Evolutionary conservation across 345 rosid genomes (phyloP).

Genomic region (Eucalyptus urophylla): DNA sequence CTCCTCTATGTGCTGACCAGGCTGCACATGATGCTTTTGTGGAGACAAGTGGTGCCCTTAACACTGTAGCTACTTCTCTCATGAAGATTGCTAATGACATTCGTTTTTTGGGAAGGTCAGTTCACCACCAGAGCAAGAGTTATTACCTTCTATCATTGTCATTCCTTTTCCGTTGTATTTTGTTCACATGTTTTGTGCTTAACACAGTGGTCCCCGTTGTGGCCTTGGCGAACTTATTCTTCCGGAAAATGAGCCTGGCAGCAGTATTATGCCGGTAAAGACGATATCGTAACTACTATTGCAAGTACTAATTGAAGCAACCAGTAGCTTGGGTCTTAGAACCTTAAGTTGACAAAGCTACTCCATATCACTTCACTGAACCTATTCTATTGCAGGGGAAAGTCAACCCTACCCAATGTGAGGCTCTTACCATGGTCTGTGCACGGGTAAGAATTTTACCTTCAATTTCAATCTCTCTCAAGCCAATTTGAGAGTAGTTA

Average conservation of each 20-base stretch:
- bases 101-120: conserved; percentile 77
- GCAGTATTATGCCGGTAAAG: conserved; percentile 97
- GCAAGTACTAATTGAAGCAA: neutral
- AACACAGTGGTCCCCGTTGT: conserved; percentile 83
- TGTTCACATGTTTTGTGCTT: conserved; percentile 5
- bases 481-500: neutral
- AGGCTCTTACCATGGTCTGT: conserved; percentile 97
- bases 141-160: neutral
- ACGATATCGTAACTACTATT: neutral
- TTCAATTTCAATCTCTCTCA: neutral
- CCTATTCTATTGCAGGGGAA: conserved; percentile 59
- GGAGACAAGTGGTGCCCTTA: conserved; percentile 89
- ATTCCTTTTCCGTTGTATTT: conserved; percentile 1
- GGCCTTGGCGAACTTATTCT: conserved; percentile 98
- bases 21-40: conserved; percentile 99
- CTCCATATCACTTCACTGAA: neutral
- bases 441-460: conserved; percentile 55
- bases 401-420: conserved; percentile 98
- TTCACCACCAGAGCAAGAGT: neutral
- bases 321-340: neutral
- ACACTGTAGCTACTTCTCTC: conserved; percentile 66
- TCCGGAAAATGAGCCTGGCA: conserved; percentile 99
- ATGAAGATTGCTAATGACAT: conserved; percentile 96
- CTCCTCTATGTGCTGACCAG: conserved; percentile 9
- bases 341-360: neutral